Conservation (phyloP, 768 basidiomycete species). For the Termitomyces sp. region DNA sequence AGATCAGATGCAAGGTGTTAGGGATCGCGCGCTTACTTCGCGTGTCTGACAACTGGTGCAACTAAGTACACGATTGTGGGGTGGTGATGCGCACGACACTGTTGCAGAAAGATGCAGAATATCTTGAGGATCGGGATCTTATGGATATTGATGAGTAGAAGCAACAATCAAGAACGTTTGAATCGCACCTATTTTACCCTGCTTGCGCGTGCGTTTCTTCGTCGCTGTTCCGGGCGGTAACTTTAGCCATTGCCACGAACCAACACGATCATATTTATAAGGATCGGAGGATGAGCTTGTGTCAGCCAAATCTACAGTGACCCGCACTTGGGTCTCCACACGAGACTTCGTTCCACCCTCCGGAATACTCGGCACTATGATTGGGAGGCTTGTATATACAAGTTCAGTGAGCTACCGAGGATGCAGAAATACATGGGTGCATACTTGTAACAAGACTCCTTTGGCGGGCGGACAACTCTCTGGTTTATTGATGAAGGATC, state of each 20-base stretch:
- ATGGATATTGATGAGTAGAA: constrained; percentile 16
- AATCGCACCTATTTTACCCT: constrained; percentile 70
- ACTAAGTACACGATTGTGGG: constrained; percentile 71
- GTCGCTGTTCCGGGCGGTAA: constrained; percentile 81
- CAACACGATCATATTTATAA: constrained; percentile 71
- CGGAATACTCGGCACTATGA: constrained; percentile 83
- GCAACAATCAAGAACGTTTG: constrained; percentile 7
- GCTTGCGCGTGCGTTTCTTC: constrained; percentile 80
- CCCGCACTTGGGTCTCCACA: constrained; percentile 92
- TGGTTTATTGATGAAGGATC: constrained; percentile 48
- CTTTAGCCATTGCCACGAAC: constrained; percentile 88
- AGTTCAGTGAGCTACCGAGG: constrained; percentile 10
- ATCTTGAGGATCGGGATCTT: constrained; percentile 67
- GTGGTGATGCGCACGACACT: constrained; percentile 79
- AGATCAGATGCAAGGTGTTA: constrained; percentile 1
- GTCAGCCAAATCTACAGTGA: constrained; percentile 76
- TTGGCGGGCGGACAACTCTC: constrained; percentile 66
- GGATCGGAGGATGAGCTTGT: constrained; percentile 60
- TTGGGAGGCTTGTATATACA: constrained; percentile 53
- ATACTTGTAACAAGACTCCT: constrained; percentile 75
- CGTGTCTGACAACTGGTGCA: constrained; percentile 88
- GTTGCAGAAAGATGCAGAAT: constrained; percentile 69
- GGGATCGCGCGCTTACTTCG: constrained; percentile 50
- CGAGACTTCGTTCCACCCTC: constrained; percentile 83
- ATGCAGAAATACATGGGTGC: constrained; percentile 21